These are phyloP conservation scores for Aspergillus fijiensis DNA, from an alignment of 2,329 filamentous ascomycete species.

Conservation along the genomic window DNA sequence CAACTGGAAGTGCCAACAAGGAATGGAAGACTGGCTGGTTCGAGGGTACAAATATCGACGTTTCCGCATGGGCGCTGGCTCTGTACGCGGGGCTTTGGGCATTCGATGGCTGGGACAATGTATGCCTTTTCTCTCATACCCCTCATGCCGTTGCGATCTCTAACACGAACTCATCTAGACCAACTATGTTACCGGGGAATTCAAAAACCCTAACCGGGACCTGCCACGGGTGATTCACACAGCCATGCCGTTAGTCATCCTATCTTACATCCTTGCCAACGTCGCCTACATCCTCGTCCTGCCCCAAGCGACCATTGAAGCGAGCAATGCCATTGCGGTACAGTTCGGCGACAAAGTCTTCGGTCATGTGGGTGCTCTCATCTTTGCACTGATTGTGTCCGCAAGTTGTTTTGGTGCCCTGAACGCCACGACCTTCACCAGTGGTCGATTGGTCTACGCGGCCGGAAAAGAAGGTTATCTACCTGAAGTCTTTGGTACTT, in stretches of 20 bases:
- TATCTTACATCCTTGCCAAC: constrained; percentile 87
- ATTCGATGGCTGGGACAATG: constrained; percentile 98
- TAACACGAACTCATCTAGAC: constrained; percentile 56
- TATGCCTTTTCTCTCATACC: constrained; percentile 45
- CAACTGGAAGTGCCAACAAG: constrained; percentile 68
- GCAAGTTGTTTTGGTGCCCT: constrained; percentile 92
- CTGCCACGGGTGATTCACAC: constrained; percentile 94
- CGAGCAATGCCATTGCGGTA: constrained; percentile 91
- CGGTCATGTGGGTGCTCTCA: constrained; percentile 74
- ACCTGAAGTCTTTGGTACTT: constrained; percentile 75
- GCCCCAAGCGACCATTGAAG: constrained; percentile 74
- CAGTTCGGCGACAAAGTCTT: constrained; percentile 90
- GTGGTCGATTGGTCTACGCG: constrained; percentile 85
- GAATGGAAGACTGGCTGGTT: constrained; percentile 96
- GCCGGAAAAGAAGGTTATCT: constrained; percentile 95
- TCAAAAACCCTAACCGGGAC: constrained; percentile 85
- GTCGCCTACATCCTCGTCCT: constrained; percentile 92
- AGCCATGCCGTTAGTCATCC: constrained; percentile 89
- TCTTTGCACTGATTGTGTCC: constrained; percentile 85
- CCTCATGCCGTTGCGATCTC: too few relatives aligned
- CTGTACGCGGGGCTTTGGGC: constrained; percentile 96
- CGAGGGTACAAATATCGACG: constrained; percentile 73
- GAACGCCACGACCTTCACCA: constrained; percentile 92
- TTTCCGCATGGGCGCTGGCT: constrained; percentile 87
- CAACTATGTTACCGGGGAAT: constrained; percentile 97